phyloP scores from a whole-genome alignment of 2,329 filamentous ascomycete genomes.

The Paecilomyces variotii region DNA sequence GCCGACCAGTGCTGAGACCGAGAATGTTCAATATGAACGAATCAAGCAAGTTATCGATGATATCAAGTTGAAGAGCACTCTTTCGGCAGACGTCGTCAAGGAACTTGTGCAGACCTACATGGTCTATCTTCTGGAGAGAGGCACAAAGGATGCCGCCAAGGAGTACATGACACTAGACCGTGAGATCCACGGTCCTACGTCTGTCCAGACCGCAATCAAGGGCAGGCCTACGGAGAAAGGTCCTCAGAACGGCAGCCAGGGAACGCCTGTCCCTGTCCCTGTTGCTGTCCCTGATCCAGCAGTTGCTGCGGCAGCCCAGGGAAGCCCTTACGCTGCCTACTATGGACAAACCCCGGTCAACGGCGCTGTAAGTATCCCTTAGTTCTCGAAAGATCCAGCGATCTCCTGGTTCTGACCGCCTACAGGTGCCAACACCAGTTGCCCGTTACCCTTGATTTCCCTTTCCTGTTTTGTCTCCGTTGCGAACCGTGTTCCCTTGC shows the following conservation, averaged over 20 bases:
- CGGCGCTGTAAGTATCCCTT: not conserved
- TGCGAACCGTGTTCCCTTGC: not conserved
- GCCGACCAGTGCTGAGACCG: constrained; percentile 57
- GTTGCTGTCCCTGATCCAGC: constrained; percentile 5
- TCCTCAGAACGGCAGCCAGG: constrained; percentile 12
- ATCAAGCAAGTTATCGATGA: constrained; percentile 74
- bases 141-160: constrained; percentile 74
- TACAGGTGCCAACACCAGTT: not conserved
- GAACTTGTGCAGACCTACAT: constrained; percentile 74
- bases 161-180: constrained; percentile 76
- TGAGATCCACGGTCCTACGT: constrained; percentile 66
- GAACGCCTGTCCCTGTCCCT: constrained; percentile 4
- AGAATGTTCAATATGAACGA: constrained; percentile 59
- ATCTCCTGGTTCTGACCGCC: not conserved
- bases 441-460: not conserved
- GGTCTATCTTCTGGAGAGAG: constrained; percentile 72
- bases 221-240: constrained; percentile 19
- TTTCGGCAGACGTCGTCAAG: constrained; percentile 60
- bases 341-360: constrained; percentile 8
- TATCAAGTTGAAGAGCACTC: constrained; percentile 62
- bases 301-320: constrained; percentile 2
- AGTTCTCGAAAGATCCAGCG: not conserved
- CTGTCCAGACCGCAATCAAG: constrained; percentile 27
- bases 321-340: constrained; percentile 6
- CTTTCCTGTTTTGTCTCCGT: not conserved